Base-by-base conservation (phyloP, 23 red algal species). In the Gracilariopsis chorda region DNA sequence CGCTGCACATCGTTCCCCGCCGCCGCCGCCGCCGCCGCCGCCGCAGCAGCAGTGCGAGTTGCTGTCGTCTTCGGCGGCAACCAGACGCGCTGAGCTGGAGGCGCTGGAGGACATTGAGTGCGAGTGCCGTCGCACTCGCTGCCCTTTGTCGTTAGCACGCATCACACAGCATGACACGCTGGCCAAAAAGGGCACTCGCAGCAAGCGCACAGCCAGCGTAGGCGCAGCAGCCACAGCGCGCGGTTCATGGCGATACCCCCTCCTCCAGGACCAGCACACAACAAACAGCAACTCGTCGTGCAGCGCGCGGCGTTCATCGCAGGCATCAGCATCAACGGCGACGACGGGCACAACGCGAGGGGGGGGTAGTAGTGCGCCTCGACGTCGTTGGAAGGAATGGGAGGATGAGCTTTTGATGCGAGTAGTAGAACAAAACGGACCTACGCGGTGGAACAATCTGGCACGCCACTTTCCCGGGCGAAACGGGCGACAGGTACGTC, bases 401-500 rank as follows among this genome's bases (percentile, higher is more conserved):
- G 95, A 97, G 65, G 95, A 97, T 51, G 63, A 74, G 58, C 56
- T 92, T 21, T 73, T 97, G 33, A 27, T 89, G 47, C 68, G 76
- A 28, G 43, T 97, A 17, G 92, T 94, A 34, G 55, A 21, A 4
- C 4, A 89, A 32, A 78, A 91, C 74, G 95, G 95, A n/a, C 51
- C 78, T 16, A 64, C 79, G 28, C 56, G 46, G 20, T 98, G 96
- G 96, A 88, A 83, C 51, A 63, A 69, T 16, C n/a, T 98, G 40
- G 96, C 96, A 79, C 71, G 64, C 1, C 60, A 85, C 34, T 77
- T 98, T 55, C 80, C 80, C 7, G 96, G 96, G 21, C 62, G 96
- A 30, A 95, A 93, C 45, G 96, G 96, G 14, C 91, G 94, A 42
- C 96, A 98, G 88, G 94, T 91, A 40, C 76, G 96, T 19, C 88